phyloP scores from a whole-genome alignment of 2,329 filamentous ascomycete species.

The Proliferodiscus dingleyae region DNA sequence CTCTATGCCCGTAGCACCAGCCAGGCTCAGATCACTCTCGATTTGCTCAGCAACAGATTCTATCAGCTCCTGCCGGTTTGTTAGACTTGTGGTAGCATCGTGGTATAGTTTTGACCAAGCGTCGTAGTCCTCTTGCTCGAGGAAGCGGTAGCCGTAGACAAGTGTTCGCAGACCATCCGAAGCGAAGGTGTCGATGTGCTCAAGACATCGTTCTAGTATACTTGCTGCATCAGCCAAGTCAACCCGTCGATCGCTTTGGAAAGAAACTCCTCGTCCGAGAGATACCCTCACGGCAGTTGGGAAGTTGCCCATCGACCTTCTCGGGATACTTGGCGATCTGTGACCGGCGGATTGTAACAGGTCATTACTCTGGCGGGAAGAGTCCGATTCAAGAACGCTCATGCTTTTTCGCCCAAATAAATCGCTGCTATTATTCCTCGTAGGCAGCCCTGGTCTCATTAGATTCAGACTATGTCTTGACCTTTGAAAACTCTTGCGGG shows the following conservation, averaged over 20 bases:
- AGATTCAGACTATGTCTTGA: no score
- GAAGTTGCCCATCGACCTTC: no score
- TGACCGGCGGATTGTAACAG: no score
- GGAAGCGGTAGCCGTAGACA: conserved; percentile 73
- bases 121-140: conserved; percentile 69
- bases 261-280: conserved; percentile 36
- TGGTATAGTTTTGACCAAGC: conserved; percentile 72
- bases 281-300: conserved; percentile 19
- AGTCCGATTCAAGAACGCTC: no score
- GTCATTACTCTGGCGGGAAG: no score
- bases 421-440: no score
- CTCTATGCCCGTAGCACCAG: conserved; percentile 87
- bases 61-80: conserved; percentile 72
- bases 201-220: conserved; percentile 83
- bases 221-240: conserved; percentile 44
- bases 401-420: no score
- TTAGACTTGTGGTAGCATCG: conserved; percentile 77
- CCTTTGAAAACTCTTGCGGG: no score
- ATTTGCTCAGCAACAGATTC: conserved; percentile 80
- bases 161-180: conserved; percentile 86
- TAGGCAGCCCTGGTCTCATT: no score
- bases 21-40: conserved; percentile 74
- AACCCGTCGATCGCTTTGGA: conserved; percentile 49
- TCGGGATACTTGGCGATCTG: no score
- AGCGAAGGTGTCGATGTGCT: conserved; percentile 86